Conservation (phyloP, 257 asterid species). For the Primulina eburnea region DNA sequence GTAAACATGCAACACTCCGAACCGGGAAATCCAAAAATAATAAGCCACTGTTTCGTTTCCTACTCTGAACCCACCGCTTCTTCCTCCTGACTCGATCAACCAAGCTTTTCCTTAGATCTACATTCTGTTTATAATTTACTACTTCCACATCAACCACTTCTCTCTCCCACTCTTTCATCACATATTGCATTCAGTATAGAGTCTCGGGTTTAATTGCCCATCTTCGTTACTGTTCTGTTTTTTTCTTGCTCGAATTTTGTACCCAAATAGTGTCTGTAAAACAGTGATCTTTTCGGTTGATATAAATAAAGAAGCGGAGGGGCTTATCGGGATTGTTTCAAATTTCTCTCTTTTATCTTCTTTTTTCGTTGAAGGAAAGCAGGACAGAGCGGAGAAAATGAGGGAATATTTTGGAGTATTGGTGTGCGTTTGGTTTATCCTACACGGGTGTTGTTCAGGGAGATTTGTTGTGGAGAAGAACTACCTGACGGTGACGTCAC, state of each 20-base stretch:
- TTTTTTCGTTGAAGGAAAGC: conserved; percentile 22
- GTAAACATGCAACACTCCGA: neutral
- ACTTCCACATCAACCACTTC: neutral
- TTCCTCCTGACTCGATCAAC: neutral
- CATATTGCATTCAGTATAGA: too few species aligned
- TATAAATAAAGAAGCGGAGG: conserved; percentile 4
- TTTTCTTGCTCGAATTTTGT: too few species aligned
- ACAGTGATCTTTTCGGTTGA: neutral
- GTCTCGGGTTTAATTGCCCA: too few species aligned
- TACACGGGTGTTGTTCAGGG: conserved; percentile 56
- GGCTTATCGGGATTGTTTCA: neutral
- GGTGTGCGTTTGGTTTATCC: conserved; percentile 42
- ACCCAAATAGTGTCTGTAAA: neutral
- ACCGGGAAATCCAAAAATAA: too few species aligned
- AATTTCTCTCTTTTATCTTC: conserved; percentile 4
- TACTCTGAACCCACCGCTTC: neutral
- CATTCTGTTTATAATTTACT: neutral
- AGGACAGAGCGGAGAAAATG: conserved; percentile 34
- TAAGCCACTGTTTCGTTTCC: neutral
- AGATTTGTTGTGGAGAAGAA: conserved; percentile 97
- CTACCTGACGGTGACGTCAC: conserved; percentile 80
- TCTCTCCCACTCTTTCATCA: neutral
- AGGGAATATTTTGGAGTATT: conserved; percentile 39
- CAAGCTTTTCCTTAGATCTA: neutral
- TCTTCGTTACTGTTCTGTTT: too few species aligned